These are phyloP conservation scores for Hemisphaericaspora lyxosophila DNA, from an alignment of 1,139 yeast species.

Conservation along the genomic window DNA sequence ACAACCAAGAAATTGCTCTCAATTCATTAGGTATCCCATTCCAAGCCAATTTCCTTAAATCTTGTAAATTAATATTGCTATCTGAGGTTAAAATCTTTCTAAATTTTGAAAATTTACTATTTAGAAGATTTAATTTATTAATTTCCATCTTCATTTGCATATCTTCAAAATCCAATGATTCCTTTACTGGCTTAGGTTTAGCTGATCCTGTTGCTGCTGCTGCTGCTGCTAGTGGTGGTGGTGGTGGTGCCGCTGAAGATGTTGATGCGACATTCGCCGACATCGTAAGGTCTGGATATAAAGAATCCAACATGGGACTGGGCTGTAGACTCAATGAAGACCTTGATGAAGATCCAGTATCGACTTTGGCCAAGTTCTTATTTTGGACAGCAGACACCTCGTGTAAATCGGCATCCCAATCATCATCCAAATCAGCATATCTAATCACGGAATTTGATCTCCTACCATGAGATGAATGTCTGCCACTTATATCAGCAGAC, in stretches of 20 bases:
- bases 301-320: slow-evolving; percentile 34
- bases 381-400: slow-evolving; percentile 27
- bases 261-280: slow-evolving; percentile 16
- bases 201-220: neutral
- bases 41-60: slow-evolving; percentile 82
- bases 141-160: slow-evolving; percentile 42
- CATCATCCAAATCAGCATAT: slow-evolving; percentile 75
- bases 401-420: slow-evolving; percentile 87
- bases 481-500: no score
- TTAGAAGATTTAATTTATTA: slow-evolving; percentile 57
- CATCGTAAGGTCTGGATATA: slow-evolving; percentile 39
- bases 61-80: slow-evolving; percentile 57
- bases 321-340: slow-evolving; percentile 14
- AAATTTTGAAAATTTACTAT: slow-evolving; percentile 66
- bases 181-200: slow-evolving; percentile 14
- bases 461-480: neutral
- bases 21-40: slow-evolving; percentile 86
- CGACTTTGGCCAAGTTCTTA: slow-evolving; percentile 2
- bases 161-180: slow-evolving; percentile 26
- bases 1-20: slow-evolving; percentile 87
- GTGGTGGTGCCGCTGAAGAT: slow-evolving; percentile 1
- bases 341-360: slow-evolving; percentile 9
- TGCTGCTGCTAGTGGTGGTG: neutral
- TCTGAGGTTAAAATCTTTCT: slow-evolving; percentile 60
- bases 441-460: slow-evolving; percentile 16